phyloP scores from a whole-genome alignment of 768 basidiomycete genomes.

The Crepidotus variabilis region DNA sequence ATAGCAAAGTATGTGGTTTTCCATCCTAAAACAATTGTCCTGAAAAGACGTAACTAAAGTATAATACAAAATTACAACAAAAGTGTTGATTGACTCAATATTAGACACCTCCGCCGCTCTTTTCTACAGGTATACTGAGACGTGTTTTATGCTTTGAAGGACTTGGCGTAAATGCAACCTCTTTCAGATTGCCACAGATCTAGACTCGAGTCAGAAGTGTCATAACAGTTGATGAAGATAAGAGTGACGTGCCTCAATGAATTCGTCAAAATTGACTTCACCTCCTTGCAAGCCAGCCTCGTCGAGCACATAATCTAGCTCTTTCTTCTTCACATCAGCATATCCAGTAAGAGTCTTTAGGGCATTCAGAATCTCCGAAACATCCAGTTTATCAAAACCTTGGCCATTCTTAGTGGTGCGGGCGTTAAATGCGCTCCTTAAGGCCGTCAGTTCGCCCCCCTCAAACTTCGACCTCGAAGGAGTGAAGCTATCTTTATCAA shows the following conservation, averaged over 20 bases:
- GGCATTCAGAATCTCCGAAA: conserved; percentile 35
- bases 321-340: conserved; percentile 54
- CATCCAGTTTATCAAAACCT: conserved; percentile 34
- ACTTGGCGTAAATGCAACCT: conserved; percentile 46
- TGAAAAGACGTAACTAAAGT: too few relatives aligned
- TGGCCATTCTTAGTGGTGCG: conserved; percentile 19
- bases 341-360: conserved; percentile 53
- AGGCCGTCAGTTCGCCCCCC: conserved; percentile 36
- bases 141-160: conserved; percentile 26
- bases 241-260: conserved; percentile 66
- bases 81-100: neutral
- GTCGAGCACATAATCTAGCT: conserved; percentile 71
- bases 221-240: neutral
- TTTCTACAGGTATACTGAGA: conserved; percentile 47
- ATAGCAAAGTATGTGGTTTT: too few relatives aligned
- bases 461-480: conserved; percentile 41
- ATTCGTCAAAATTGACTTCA: conserved; percentile 76
- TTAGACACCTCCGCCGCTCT: conserved; percentile 53
- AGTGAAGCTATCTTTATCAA: conserved; percentile 17
- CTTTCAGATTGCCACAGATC: conserved; percentile 75
- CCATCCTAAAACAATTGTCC: too few relatives aligned
- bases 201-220: conserved; percentile 19
- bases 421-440: conserved; percentile 35
- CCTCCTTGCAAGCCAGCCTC: conserved; percentile 66
- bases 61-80: too few relatives aligned